Conservation (phyloP, 495 filamentous ascomycete genomes). For the Penicillium bialowiezense region DNA sequence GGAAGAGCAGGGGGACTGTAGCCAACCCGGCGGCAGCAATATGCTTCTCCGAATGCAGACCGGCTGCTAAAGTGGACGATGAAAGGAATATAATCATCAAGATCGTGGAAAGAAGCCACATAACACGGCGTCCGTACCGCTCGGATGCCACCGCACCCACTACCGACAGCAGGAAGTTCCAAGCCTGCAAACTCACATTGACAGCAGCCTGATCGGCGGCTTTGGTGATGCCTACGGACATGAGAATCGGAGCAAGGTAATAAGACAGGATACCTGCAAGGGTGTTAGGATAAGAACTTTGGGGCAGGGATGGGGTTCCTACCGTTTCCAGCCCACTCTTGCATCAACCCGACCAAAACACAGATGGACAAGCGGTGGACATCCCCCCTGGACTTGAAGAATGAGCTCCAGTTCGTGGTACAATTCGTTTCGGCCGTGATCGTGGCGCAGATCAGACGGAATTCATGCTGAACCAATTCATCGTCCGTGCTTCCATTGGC, state of each 20-base stretch:
- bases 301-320: background rate
- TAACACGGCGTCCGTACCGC: constrained; percentile 53
- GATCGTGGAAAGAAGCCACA: constrained; percentile 53
- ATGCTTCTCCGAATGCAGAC: constrained; percentile 47
- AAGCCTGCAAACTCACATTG: constrained; percentile 23
- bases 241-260: constrained; percentile 54
- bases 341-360: constrained; percentile 53
- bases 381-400: constrained; percentile 67
- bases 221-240: constrained; percentile 51
- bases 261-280: constrained; percentile 53
- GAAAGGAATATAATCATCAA: constrained; percentile 57
- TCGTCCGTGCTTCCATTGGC: constrained; percentile 28
- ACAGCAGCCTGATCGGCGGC: constrained; percentile 42
- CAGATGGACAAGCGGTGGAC: constrained; percentile 57
- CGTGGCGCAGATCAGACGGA: constrained; percentile 41
- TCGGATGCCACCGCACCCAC: constrained; percentile 56
- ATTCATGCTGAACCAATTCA: constrained; percentile 31
- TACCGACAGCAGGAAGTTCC: constrained; percentile 26
- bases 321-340: constrained; percentile 68
- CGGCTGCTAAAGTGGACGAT: constrained; percentile 52
- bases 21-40: constrained; percentile 47
- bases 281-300: background rate
- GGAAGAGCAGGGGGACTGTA: constrained; percentile 58
- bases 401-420: constrained; percentile 30
- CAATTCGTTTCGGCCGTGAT: constrained; percentile 40